These are phyloP conservation scores for Exsudoporus floridanus DNA, from an alignment of 1,284 basidiomycete species.

Conservation along the genomic window DNA sequence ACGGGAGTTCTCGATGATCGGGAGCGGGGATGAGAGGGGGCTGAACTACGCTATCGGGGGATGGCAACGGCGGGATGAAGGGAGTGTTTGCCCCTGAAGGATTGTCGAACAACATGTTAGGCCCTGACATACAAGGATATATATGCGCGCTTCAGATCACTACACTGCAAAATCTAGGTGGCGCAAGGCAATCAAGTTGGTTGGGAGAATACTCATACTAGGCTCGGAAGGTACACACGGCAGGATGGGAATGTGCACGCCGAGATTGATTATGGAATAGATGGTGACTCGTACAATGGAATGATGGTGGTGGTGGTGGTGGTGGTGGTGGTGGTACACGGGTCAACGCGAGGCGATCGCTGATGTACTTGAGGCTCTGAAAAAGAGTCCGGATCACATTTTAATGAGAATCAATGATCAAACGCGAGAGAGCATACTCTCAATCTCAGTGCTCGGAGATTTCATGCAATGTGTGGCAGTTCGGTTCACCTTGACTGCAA, in stretches of 20 bases:
- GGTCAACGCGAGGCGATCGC: slow-evolving; percentile 2
- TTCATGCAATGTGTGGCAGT: slow-evolving; percentile 3
- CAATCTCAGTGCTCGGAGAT: not conserved
- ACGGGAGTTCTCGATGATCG: slow-evolving; percentile 22
- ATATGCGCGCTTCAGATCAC: slow-evolving; percentile 19
- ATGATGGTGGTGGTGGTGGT: slow-evolving; percentile 1
- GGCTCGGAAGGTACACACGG: slow-evolving; percentile 14
- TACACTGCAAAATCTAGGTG: slow-evolving; percentile 26
- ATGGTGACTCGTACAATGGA: slow-evolving; percentile 16
- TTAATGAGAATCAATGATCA: not conserved
- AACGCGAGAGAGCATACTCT: slow-evolving; percentile 4
- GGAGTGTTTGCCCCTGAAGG: slow-evolving; percentile 34
- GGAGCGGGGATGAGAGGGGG: slow-evolving; percentile 30
- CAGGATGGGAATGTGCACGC: slow-evolving; percentile 1
- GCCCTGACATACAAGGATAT: slow-evolving; percentile 20
- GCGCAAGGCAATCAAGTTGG: slow-evolving; percentile 9
- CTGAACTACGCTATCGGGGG: slow-evolving; percentile 26
- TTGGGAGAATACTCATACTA: not conserved
- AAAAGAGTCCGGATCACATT: slow-evolving; percentile 9
- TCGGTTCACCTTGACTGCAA: slow-evolving; percentile 5
- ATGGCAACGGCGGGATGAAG: slow-evolving; percentile 36
- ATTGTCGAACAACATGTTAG: slow-evolving; percentile 28
- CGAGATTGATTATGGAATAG: slow-evolving; percentile 8
- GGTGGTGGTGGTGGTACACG: not conserved
- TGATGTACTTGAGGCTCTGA: slow-evolving; percentile 4